Conservation (phyloP, 164 flowering plant genomes). For the Macadamia integrifolia region DNA sequence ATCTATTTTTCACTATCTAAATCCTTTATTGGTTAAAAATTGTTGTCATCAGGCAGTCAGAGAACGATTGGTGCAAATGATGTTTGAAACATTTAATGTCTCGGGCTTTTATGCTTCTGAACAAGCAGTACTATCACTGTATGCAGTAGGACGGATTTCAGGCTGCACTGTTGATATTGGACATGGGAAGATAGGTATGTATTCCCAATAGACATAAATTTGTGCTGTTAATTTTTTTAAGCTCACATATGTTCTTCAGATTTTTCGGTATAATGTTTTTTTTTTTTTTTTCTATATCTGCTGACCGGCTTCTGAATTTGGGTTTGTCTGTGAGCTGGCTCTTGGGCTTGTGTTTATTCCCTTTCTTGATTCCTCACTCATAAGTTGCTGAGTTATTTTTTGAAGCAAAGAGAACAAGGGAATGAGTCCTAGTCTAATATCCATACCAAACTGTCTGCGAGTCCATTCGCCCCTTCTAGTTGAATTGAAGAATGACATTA, state of each 20-base stretch:
- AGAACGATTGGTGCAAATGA: slow-evolving; percentile 92
- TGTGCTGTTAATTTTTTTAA: neutral
- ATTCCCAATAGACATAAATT: neutral
- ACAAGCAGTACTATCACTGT: slow-evolving; percentile 95
- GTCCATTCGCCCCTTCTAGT: no score
- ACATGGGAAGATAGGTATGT: slow-evolving; percentile 91
- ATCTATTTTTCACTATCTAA: neutral
- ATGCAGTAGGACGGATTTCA: slow-evolving; percentile 98
- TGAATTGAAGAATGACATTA: no score
- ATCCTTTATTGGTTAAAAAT: neutral
- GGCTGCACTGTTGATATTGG: slow-evolving; percentile 99
- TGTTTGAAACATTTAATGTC: slow-evolving; percentile 96
- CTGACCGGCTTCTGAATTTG: neutral
- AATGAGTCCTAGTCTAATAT: no score
- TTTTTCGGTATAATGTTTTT: neutral
- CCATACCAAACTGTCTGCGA: no score
- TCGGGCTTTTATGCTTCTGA: slow-evolving; percentile 97
- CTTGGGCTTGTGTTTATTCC: neutral
- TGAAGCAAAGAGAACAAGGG: no score
- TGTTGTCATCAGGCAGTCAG: slow-evolving; percentile 55
- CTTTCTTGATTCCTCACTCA: neutral
- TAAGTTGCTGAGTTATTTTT: no score
- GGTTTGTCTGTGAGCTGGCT: neutral
- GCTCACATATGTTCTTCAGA: neutral
- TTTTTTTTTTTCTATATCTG: no score